phyloP scores from a whole-genome alignment of 352 stramenopile species.

The Pythium phragmiticola region DNA sequence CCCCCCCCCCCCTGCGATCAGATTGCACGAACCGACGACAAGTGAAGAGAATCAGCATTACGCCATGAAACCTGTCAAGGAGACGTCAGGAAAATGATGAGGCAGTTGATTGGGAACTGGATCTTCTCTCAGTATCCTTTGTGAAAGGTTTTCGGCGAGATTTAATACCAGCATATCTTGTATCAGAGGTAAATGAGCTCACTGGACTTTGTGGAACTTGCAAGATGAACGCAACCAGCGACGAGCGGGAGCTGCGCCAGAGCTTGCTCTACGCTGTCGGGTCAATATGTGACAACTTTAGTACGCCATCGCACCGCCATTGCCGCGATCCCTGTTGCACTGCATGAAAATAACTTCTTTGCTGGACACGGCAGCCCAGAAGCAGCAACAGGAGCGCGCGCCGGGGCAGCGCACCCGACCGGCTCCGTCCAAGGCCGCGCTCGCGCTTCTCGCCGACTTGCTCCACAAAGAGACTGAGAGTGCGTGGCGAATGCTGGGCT shows the following conservation, averaged over 20 bases:
- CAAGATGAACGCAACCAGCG: slow-evolving; percentile 5
- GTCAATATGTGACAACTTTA: slow-evolving; percentile 65
- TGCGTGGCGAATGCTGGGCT: slow-evolving; percentile 14
- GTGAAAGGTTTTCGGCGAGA: not conserved
- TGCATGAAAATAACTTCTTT: not conserved
- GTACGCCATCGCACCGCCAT: slow-evolving; percentile 22
- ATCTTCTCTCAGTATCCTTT: not conserved
- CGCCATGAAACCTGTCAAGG: not conserved
- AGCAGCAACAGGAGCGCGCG: slow-evolving; percentile 46
- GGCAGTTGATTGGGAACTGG: not conserved
- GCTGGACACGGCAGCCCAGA: slow-evolving; percentile 32
- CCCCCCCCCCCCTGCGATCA: too few species aligned
- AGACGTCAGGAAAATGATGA: not conserved
- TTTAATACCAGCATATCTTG: not conserved
- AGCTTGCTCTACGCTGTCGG: slow-evolving; percentile 68
- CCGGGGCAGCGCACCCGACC: slow-evolving; percentile 32
- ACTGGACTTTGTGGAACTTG: not conserved
- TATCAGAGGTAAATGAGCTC: too few species aligned
- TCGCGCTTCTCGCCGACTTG: slow-evolving; percentile 64
- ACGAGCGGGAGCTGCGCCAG: slow-evolving; percentile 36
- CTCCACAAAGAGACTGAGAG: slow-evolving; percentile 65
- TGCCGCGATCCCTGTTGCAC: not conserved
- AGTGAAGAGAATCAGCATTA: too few species aligned
- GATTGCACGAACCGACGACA: too few species aligned
- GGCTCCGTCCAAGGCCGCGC: slow-evolving; percentile 57